phyloP scores from a whole-genome alignment of 805 yeast species.

The Barnettozyma siamensis region DNA sequence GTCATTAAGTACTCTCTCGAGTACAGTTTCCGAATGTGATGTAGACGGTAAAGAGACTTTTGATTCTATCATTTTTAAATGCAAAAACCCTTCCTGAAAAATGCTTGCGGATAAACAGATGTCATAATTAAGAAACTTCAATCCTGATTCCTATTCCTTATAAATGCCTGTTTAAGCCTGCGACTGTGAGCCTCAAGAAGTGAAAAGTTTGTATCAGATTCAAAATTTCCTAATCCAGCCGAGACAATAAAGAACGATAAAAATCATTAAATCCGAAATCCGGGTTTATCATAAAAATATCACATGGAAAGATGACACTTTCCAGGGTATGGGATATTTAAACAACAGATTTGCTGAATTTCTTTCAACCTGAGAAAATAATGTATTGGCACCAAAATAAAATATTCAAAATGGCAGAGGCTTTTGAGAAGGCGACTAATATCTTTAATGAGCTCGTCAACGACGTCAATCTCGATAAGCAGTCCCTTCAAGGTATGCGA shows the following conservation, averaged over 20 bases:
- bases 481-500: constrained; percentile 20
- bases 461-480: constrained; percentile 21
- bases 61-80: background rate
- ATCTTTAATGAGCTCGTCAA: constrained; percentile 18
- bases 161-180: no score
- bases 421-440: constrained; percentile 12
- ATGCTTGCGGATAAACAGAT: no score
- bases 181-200: background rate
- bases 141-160: no score
- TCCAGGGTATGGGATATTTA: background rate
- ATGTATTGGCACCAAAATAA: no score
- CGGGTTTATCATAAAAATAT: background rate
- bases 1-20: constrained; percentile 7
- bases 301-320: constrained; percentile 4
- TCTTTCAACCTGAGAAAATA: no score
- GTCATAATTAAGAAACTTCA: no score
- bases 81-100: no score
- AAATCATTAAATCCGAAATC: background rate
- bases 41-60: constrained; percentile 12
- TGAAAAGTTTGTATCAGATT: background rate
- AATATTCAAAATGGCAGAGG: constrained; percentile 9
- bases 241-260: background rate
- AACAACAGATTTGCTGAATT: background rate
- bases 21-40: constrained; percentile 7
- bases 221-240: background rate